Percentiles rank a stretch among this genome's conserved stretches.
Evolutionary conservation across 805 yeast species (phyloP).

Genomic region (Saccharomycodes ludwigii): DNA sequence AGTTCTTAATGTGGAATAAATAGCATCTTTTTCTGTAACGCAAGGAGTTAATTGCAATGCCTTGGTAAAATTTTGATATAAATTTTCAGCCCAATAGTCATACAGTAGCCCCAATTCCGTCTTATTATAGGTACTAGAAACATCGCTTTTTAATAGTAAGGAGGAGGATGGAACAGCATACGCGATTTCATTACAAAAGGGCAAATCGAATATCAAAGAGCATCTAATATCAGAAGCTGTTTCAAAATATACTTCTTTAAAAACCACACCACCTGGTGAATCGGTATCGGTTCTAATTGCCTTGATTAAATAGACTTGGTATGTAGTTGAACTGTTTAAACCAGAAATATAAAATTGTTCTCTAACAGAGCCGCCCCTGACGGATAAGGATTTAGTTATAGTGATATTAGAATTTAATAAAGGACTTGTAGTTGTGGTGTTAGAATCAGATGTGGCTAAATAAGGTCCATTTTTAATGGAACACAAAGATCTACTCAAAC

Average conservation of each 20-base stretch:
- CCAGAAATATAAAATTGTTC: conserved; percentile 55
- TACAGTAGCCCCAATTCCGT: conserved; percentile 34
- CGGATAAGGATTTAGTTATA: conserved; percentile 26
- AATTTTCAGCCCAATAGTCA: conserved; percentile 45
- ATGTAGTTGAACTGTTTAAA: conserved; percentile 46
- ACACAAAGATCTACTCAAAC: conserved; percentile 51
- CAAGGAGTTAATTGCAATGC: conserved; percentile 72
- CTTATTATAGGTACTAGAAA: conserved; percentile 22
- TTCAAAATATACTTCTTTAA: conserved; percentile 41
- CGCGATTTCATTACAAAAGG: conserved; percentile 72
- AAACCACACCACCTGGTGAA: conserved; percentile 52
- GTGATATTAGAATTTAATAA: conserved; percentile 10
- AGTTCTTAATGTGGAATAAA: conserved; percentile 60
- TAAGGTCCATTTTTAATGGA: conserved; percentile 49
- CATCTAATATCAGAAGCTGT: conserved; percentile 49
- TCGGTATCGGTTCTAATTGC: conserved; percentile 22
- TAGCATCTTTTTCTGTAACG: conserved; percentile 48
- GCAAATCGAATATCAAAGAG: conserved; percentile 57
- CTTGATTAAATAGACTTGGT: conserved; percentile 51
- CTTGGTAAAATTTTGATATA: conserved; percentile 56
- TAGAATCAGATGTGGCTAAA: conserved; percentile 15
- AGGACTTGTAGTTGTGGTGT: conserved; percentile 1
- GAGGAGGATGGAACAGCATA: conserved; percentile 66
- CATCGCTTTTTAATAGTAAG: too few species aligned
- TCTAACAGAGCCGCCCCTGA: conserved; percentile 34